Base-by-base conservation (phyloP, 352 stramenopile genomes). In the Pythium vanterpoolii region DNA sequence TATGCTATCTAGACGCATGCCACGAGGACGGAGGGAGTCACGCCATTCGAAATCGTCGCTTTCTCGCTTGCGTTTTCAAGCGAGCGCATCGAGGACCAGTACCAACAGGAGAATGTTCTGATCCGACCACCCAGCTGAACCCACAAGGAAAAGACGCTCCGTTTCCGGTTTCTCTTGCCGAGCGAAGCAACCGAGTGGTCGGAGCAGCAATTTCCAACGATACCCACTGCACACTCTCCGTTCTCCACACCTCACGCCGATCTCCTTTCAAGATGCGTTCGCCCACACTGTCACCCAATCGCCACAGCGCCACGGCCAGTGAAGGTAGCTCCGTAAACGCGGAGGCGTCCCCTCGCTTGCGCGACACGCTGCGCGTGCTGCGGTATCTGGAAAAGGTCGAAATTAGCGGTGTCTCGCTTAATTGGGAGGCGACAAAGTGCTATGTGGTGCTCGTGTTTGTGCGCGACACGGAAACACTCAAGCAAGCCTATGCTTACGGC, bases 391-490 rank as follows among this genome's bases (percentile, higher is more conserved):
- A 61, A 4, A 21, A 31, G 27, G 43, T 61, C 30, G 54, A 61
- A 33, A 47, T 61, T 43, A 61, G 26, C 23, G 54, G 54, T n/a
- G 36, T 14, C 24, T 28, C 54, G 31, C 19, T 46, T 18, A 61
- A 53, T 24, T 61, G 54, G 54, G 54, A 61, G 42, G 54, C 54
- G 2, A 40, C 28, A 21, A 44, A 18, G 26, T 61, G 54, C 31
- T 61, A 47, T 39, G 54, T 61, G 42, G 0, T 61, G 24, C 31
- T 45, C 42, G 54, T 61, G 28, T 45, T 7, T 5, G 43, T 61
- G 16, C 31, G 31, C 9, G 54, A 61, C 54, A 53, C 43, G 54
- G 49, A 36, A 19, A 42, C 42, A 24, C 36, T 23, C 13, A n/a
- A 18, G 23, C 27, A 13, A n/a, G 45, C 45, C 30, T 44, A n/a